A percentile compares a stretch with the other conserved stretches of the same genome.
Evolutionary conservation across 306 rosid species (phyloP).

Genomic region (Rubus parviflorus): DNA sequence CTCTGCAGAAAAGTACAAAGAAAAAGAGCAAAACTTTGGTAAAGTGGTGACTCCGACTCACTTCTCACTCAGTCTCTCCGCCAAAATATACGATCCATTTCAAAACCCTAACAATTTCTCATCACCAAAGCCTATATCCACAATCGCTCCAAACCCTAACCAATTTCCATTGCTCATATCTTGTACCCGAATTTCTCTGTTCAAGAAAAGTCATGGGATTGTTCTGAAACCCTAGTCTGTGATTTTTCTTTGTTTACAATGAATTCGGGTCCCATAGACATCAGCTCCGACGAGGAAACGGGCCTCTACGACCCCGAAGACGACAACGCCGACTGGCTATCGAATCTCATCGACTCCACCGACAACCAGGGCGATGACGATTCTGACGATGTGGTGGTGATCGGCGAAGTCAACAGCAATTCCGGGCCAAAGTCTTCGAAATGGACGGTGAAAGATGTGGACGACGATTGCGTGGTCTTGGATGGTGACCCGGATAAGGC

Average conservation of each 20-base stretch:
- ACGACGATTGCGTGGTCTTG: slow-evolving; percentile 72
- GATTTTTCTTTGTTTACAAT: neutral
- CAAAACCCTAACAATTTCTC: neutral
- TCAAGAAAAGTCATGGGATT: neutral
- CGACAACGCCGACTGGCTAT: slow-evolving; percentile 41
- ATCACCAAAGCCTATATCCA: neutral
- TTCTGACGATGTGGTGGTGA: slow-evolving; percentile 52
- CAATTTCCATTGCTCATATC: neutral
- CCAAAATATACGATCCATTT: neutral
- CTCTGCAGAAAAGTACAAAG: neutral
- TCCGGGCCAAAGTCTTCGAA: slow-evolving; percentile 41
- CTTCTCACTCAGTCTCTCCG: slow-evolving; percentile 1
- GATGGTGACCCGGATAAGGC: slow-evolving; percentile 67
- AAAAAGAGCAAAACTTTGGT: neutral
- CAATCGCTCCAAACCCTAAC: neutral
- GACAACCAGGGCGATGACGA: slow-evolving; percentile 35
- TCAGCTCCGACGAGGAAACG: slow-evolving; percentile 83
- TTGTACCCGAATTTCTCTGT: too few relatives aligned
- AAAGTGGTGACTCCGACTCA: neutral
- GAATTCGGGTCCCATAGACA: slow-evolving; percentile 44
- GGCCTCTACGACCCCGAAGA: slow-evolving; percentile 11
- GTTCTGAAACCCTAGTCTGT: slow-evolving; percentile 21
- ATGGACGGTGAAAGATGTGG: slow-evolving; percentile 22
- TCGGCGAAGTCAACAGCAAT: slow-evolving; percentile 42
- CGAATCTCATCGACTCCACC: slow-evolving; percentile 35